These are phyloP conservation scores for Chytriomyces sp. DNA, from an alignment of 192 early-diverging fungal genomes.

Conservation along the genomic window DNA sequence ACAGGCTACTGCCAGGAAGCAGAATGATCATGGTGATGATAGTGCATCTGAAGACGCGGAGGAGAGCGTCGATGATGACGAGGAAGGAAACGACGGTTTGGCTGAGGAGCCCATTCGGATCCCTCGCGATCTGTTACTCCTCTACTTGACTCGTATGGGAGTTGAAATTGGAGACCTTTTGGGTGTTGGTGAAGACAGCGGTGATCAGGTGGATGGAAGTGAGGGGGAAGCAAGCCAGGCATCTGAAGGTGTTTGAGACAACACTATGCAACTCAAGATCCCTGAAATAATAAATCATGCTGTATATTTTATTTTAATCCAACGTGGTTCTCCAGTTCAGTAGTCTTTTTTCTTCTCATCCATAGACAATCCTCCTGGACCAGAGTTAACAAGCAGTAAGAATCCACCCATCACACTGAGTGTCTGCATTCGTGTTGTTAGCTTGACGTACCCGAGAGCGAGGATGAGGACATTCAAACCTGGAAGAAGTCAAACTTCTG, in stretches of 20 bases:
- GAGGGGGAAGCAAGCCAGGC: too few relatives aligned
- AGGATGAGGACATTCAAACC: background rate
- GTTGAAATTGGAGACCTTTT: background rate
- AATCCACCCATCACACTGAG: conserved; percentile 94
- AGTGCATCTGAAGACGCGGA: background rate
- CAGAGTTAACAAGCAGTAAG: conserved; percentile 87
- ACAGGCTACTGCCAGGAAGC: background rate
- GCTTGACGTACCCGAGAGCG: background rate
- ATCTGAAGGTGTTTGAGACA: background rate
- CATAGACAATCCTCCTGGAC: conserved; percentile 83
- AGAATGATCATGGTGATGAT: background rate
- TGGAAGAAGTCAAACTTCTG: conserved; percentile 96
- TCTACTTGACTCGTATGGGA: conserved; percentile 1
- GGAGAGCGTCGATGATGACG: background rate
- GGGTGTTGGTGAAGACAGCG: background rate
- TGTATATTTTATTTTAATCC: background rate
- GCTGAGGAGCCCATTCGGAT: background rate
- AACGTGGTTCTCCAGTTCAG: background rate
- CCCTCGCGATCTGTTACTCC: background rate
- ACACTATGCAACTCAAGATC: background rate
- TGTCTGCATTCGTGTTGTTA: conserved; percentile 58
- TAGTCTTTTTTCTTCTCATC: conserved; percentile 84
- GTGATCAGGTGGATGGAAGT: background rate
- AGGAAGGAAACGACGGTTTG: background rate
- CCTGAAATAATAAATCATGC: background rate